Evolutionary conservation across 108 stramenopile genomes (phyloP).

Genomic region (Fragilariopsis cylindrus): DNA sequence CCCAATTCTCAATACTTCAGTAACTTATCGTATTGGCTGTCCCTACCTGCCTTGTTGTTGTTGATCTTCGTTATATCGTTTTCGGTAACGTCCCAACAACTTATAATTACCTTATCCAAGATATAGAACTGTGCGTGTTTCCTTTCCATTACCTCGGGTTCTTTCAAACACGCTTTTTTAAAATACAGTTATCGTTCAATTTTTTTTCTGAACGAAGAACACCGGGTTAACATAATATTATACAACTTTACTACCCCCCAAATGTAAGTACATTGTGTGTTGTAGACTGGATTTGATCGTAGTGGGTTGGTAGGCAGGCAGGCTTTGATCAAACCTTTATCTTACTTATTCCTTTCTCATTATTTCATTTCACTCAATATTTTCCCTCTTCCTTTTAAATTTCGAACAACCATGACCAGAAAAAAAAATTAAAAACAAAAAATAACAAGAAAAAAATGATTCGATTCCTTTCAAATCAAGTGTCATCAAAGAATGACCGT

Average conservation of each 20-base stretch:
- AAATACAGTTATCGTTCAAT: background rate
- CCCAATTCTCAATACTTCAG: too few relatives aligned
- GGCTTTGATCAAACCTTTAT: background rate
- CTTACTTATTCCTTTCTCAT: background rate
- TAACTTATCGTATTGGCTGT: too few relatives aligned
- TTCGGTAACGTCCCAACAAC: too few relatives aligned
- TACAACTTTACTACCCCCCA: too few relatives aligned
- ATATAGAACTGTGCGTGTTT: background rate
- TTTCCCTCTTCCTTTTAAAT: too few relatives aligned
- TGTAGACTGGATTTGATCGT: background rate
- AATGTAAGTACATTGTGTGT: too few relatives aligned
- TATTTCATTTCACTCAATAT: too few relatives aligned
- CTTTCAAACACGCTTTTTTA: slow-evolving; percentile 12
- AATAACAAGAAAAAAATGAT: background rate
- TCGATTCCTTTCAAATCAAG: background rate
- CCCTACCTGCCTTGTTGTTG: too few relatives aligned
- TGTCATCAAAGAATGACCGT: background rate
- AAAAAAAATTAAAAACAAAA: background rate
- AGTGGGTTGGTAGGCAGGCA: too few relatives aligned
- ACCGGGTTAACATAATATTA: slow-evolving; percentile 3
- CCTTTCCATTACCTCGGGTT: slow-evolving; percentile 17
- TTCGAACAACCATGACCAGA: too few relatives aligned
- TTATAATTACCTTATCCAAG: too few relatives aligned
- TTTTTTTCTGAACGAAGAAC: background rate
- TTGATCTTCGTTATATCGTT: too few relatives aligned